phyloP scores from a whole-genome alignment of 176 grass and related monocot species.

The Ampelocalamus luodianensis region DNA sequence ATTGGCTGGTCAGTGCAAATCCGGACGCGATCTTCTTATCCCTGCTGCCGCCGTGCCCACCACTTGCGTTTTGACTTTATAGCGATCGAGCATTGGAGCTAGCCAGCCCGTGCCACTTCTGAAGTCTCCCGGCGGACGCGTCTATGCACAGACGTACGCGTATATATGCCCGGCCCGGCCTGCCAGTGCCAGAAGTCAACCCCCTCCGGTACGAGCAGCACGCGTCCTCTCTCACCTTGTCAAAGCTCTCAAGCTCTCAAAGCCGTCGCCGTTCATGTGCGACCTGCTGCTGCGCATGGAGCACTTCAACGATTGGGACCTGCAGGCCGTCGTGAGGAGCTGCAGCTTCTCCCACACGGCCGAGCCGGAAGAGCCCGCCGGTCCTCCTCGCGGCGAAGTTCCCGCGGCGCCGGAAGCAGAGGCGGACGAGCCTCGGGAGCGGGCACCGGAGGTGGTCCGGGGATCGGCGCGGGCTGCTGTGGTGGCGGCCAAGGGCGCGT shows the following conservation, averaged over 20 bases:
- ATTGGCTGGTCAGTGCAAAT: not conserved
- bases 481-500: constrained; percentile 24
- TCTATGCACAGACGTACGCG: constrained; percentile 29
- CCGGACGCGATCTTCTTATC: constrained; percentile 37
- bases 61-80: constrained; percentile 50
- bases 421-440: not conserved
- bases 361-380: not conserved
- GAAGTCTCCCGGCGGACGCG: not conserved
- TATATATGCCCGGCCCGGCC: constrained; percentile 46
- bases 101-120: not conserved
- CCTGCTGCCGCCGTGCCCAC: constrained; percentile 51
- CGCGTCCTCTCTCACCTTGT: constrained; percentile 11
- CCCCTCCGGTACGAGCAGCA: constrained; percentile 21
- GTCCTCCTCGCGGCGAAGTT: not conserved
- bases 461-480: not conserved
- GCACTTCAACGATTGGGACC: constrained; percentile 90
- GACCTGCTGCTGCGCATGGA: constrained; percentile 49
- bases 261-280: constrained; percentile 34
- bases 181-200: constrained; percentile 47
- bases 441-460: not conserved
- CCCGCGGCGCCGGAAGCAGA: not conserved
- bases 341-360: constrained; percentile 51
- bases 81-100: constrained; percentile 6
- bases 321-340: constrained; percentile 87
- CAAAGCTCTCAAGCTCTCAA: constrained; percentile 21